Conservation (phyloP, 768 basidiomycete genomes). For the Tricholoma terreum region DNA sequence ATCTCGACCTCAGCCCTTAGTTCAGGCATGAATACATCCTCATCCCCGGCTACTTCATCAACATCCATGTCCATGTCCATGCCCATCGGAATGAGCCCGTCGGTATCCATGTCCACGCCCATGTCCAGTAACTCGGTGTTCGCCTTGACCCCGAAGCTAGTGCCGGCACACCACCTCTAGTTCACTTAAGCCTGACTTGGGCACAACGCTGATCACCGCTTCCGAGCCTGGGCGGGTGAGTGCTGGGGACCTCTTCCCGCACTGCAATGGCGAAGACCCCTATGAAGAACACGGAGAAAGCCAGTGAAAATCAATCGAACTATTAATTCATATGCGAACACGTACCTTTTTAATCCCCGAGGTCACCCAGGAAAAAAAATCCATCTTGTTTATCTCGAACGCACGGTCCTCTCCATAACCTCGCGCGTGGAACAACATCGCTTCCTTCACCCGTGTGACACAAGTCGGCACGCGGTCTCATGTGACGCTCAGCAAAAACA, state of each 20-base stretch:
- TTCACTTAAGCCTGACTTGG: constrained; percentile 17
- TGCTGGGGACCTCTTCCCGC: constrained; percentile 24
- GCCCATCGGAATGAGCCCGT: neutral
- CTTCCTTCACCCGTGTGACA: constrained; percentile 24
- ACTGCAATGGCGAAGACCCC: constrained; percentile 22
- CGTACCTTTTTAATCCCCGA: constrained; percentile 13
- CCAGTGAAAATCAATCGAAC: neutral
- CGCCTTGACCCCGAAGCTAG: neutral
- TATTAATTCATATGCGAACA: neutral
- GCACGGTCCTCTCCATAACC: constrained; percentile 33
- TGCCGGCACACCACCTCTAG: constrained; percentile 1
- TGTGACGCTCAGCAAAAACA: too few species aligned
- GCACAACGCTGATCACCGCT: constrained; percentile 28
- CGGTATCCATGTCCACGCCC: neutral
- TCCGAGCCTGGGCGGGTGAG: constrained; percentile 40
- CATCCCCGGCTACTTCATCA: neutral
- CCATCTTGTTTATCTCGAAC: constrained; percentile 32
- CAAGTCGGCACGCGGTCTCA: constrained; percentile 24
- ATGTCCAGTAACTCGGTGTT: neutral
- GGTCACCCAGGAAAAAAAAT: constrained; percentile 40
- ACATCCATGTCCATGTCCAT: neutral
- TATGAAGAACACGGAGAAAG: constrained; percentile 5
- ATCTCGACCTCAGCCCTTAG: constrained; percentile 1
- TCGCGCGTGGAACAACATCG: constrained; percentile 29
- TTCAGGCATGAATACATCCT: constrained; percentile 1